These are phyloP conservation scores for Rutstroemia sp. DNA, from an alignment of 2,329 filamentous ascomycete genomes.

Conservation along the genomic window DNA sequence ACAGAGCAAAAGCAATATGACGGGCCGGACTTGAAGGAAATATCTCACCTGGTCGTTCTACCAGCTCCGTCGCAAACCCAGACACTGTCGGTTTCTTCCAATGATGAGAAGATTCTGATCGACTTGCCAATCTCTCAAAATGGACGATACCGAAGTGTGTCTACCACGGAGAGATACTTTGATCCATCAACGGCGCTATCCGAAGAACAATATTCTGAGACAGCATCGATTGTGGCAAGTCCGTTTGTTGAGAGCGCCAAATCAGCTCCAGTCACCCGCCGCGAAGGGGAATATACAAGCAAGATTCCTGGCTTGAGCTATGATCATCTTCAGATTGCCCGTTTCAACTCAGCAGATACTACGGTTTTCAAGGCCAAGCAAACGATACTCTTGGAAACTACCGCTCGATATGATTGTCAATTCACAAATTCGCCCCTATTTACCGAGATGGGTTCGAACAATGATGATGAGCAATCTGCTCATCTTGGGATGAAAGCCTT, in stretches of 20 bases:
- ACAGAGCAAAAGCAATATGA: too few relatives aligned
- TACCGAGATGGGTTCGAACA: too few relatives aligned
- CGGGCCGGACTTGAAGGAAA: too few relatives aligned
- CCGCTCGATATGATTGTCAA: too few relatives aligned
- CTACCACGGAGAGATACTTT: neutral
- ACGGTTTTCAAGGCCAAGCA: neutral
- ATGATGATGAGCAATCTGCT: too few relatives aligned
- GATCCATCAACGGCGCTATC: neutral
- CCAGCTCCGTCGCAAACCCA: neutral
- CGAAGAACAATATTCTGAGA: neutral
- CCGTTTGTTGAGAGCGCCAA: neutral
- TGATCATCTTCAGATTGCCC: neutral
- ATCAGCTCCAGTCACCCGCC: neutral
- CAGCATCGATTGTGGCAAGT: neutral
- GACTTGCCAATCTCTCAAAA: neutral
- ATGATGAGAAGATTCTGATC: neutral
- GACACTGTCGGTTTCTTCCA: neutral
- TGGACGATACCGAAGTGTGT: neutral
- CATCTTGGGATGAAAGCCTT: too few relatives aligned
- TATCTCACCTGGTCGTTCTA: neutral
- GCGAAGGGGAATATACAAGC: neutral
- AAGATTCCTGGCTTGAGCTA: neutral
- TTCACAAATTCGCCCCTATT: too few relatives aligned
- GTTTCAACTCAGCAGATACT: neutral
- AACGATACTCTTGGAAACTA: too few relatives aligned